phyloP scores from a whole-genome alignment of 1,139 yeast genomes.

The Entelexis paramagnoliae region DNA sequence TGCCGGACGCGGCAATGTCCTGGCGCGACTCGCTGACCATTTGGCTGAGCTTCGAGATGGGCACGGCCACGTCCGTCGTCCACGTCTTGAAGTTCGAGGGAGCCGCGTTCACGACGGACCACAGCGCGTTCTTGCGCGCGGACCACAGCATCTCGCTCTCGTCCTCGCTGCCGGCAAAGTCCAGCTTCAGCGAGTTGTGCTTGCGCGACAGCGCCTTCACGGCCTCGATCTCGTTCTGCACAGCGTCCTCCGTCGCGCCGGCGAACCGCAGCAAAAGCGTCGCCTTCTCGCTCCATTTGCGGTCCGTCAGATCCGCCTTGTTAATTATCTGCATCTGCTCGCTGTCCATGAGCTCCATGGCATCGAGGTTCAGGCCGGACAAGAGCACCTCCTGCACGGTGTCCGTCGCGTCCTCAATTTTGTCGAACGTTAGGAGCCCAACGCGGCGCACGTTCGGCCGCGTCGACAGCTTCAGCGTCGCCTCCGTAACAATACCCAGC shows the following conservation, averaged over 20 bases:
- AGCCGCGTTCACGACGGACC: constrained; percentile 60
- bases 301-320: constrained; percentile 35
- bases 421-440: constrained; percentile 49
- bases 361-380: constrained; percentile 48
- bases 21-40: constrained; percentile 59
- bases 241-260: constrained; percentile 36
- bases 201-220: constrained; percentile 25
- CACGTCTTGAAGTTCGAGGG: constrained; percentile 40
- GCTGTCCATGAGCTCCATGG: constrained; percentile 52
- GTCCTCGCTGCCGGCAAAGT: constrained; percentile 52
- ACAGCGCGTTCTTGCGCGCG: constrained; percentile 77
- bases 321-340: constrained; percentile 46
- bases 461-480: constrained; percentile 50
- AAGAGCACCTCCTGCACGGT: constrained; percentile 46
- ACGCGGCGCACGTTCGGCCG: constrained; percentile 48
- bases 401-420: constrained; percentile 49
- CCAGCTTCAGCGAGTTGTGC: constrained; percentile 33
- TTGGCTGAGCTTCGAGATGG: constrained; percentile 54
- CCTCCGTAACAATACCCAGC: constrained; percentile 59
- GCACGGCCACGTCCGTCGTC: constrained; percentile 81
- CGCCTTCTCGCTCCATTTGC: constrained; percentile 45
- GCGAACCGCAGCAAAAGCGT: constrained; percentile 58
- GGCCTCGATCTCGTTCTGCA: constrained; percentile 26
- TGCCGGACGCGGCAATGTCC: constrained; percentile 44
- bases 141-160: constrained; percentile 71